Evolutionary conservation across 2,329 filamentous ascomycete species (phyloP).

Genomic region (Teratosphaeria destructans): DNA sequence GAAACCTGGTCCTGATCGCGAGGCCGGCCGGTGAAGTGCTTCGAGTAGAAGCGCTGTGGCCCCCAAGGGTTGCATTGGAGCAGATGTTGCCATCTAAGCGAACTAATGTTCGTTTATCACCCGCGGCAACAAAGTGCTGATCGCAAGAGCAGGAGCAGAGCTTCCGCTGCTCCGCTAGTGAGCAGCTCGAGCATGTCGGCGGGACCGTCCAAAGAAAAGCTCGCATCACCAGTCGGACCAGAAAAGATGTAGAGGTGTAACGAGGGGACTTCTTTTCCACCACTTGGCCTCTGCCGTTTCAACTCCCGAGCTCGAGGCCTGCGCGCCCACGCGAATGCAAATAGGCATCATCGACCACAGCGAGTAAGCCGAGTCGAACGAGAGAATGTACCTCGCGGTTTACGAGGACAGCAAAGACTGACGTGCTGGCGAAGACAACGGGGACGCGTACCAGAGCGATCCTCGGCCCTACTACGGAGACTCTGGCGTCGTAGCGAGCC

Average conservation of each 20-base stretch:
- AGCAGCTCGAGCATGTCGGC: not conserved
- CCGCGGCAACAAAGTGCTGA: not conserved
- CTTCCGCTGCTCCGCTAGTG: not conserved
- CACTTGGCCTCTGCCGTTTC: not conserved
- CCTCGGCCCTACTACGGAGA: not conserved
- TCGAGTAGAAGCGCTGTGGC: too few species aligned
- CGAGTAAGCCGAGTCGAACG: constrained; percentile 1
- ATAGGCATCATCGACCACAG: constrained; percentile 6
- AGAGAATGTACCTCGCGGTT: not conserved
- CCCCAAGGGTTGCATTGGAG: too few species aligned
- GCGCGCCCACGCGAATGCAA: constrained; percentile 1
- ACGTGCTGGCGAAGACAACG: not conserved
- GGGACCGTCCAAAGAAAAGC: constrained; percentile 1
- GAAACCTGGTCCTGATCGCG: too few species aligned
- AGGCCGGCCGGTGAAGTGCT: too few species aligned
- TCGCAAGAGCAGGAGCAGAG: not conserved
- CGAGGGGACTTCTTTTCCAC: constrained; percentile 2
- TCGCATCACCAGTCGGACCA: not conserved
- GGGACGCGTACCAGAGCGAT: not conserved
- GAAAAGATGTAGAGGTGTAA: not conserved
- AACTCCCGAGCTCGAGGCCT: not conserved
- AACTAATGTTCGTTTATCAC: too few species aligned
- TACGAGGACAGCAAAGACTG: not conserved
- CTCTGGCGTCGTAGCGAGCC: constrained; percentile 1
- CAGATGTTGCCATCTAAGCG: too few species aligned